Evolutionary conservation across 192 early-diverging fungal genomes (phyloP), one percentile per base, ranked within the genome.

Genomic region (Coemansia sp.): DNA sequence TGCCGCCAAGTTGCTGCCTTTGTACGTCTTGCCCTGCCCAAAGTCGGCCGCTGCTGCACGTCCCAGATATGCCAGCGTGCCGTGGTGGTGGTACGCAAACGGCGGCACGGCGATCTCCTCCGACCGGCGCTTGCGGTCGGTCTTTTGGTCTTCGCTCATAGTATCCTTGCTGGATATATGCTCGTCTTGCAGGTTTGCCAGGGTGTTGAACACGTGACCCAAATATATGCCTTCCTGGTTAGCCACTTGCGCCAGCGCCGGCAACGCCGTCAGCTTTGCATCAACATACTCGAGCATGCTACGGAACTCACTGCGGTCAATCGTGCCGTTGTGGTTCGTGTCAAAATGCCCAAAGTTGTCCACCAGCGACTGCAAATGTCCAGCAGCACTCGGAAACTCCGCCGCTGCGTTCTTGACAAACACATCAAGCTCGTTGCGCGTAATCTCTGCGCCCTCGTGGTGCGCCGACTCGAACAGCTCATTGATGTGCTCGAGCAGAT

Each of bases 181-280:
- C 25, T 67, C 65, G 9, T 23, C 45, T 52, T 38, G 7, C 61
- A n/a, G 66, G 67, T 1, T 32, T 19, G 24, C 56, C 10, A 11
- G 68, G 55, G 47, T 63, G 49, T 84, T 87, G 66, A 98, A 88
- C 15, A 87, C 70, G 21, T 75, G 66, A 39, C 90, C 91, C 61
- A 98, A 67, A 75, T 94, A 98, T 14, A 80, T 70, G 52, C 94
- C 94, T 76, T 98, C 92, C 60, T 94, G 87, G 43, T 84, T 83
- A 15, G 95, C 95, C 10, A 98, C 87, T 79, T 98, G 95, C 7
- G 95, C 95, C 7, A 92, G 92, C 10, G 92, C 85, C 23, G 93
- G 93, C 41, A 94, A 76, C 21, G 86, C 89, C 58, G 61, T 88
- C 85, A 76, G 89, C 70, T 73, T 81, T 69, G 67, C 58, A 41